Evolutionary conservation across 1,284 basidiomycete species (phyloP).

Genomic region (Trametes hirsuta): DNA sequence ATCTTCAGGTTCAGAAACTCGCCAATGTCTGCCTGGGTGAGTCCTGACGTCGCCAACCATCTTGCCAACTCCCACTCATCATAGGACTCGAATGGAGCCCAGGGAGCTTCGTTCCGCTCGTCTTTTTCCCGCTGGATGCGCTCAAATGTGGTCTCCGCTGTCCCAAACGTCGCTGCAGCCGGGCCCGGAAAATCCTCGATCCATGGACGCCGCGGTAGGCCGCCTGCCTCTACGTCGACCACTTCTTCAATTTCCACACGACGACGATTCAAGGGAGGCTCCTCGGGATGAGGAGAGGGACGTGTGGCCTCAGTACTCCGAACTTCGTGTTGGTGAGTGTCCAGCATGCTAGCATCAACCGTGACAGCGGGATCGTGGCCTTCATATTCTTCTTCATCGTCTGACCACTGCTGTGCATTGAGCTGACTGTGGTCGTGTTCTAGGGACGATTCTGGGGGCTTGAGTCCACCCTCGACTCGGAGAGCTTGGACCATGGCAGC

Average conservation of each 20-base stretch:
- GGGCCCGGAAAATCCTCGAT: constrained; percentile 4
- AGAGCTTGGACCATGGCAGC: neutral
- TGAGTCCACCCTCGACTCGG: no score
- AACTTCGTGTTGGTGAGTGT: no score
- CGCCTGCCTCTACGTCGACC: constrained; percentile 16
- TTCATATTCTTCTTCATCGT: neutral
- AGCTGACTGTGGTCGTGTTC: no score
- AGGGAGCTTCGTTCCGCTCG: constrained; percentile 8
- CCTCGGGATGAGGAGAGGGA: no score
- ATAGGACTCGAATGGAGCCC: constrained; percentile 29
- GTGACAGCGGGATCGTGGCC: neutral
- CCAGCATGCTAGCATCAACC: neutral
- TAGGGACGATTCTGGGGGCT: no score
- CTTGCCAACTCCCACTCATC: constrained; percentile 37
- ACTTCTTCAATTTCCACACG: constrained; percentile 19
- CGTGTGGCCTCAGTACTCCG: no score
- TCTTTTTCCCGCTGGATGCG: constrained; percentile 3
- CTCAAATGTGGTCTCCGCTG: constrained; percentile 23
- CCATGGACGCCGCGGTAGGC: constrained; percentile 16
- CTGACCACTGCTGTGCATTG: no score
- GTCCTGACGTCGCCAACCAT: constrained; percentile 34
- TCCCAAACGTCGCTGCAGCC: constrained; percentile 1
- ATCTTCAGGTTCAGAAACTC: constrained; percentile 37
- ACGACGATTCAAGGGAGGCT: neutral
- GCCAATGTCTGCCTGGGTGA: constrained; percentile 34